Evolutionary conservation across 73 alveolate genomes (phyloP).

Genomic region (Symbiodinium natans): DNA sequence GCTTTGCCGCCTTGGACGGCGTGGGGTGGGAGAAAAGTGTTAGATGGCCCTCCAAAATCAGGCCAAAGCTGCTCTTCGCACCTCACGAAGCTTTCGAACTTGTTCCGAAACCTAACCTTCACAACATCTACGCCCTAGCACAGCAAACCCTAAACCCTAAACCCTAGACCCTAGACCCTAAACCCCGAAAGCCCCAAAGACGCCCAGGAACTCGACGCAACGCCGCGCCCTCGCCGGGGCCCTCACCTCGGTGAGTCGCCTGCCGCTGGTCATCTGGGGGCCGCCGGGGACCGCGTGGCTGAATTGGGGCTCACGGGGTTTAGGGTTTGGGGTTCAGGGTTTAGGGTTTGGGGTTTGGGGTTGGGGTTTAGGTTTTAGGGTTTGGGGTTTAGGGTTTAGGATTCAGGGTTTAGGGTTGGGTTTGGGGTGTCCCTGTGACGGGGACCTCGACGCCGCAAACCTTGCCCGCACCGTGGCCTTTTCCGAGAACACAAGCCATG

Average conservation of each 20-base stretch:
- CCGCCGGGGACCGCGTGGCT: conserved; percentile 40
- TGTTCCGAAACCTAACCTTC: too few species aligned
- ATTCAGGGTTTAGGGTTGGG: not conserved
- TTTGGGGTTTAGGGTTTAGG: not conserved
- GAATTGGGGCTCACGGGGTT: not conserved
- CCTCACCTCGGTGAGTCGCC: not conserved
- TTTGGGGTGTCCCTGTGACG: too few species aligned
- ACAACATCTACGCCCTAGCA: too few species aligned
- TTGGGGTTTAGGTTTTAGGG: not conserved
- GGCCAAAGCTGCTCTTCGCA: too few species aligned
- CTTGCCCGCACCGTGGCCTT: too few species aligned
- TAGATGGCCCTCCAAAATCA: too few species aligned
- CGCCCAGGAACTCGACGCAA: conserved; percentile 54
- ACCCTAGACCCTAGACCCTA: not conserved
- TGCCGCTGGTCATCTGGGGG: conserved; percentile 65
- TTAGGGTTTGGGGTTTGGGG: not conserved
- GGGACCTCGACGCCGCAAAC: too few species aligned
- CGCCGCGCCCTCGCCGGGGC: conserved; percentile 33
- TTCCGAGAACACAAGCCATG: too few species aligned
- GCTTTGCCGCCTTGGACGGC: too few species aligned
- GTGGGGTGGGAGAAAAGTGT: too few species aligned
- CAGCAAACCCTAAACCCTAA: not conserved
- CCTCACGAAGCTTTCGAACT: too few species aligned
- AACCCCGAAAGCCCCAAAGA: not conserved
- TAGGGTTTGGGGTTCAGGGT: not conserved